Percentiles rank a stretch among this genome's conserved stretches.
Evolutionary conservation across 805 yeast species (phyloP).

Genomic region (Dipodascus albidus): DNA sequence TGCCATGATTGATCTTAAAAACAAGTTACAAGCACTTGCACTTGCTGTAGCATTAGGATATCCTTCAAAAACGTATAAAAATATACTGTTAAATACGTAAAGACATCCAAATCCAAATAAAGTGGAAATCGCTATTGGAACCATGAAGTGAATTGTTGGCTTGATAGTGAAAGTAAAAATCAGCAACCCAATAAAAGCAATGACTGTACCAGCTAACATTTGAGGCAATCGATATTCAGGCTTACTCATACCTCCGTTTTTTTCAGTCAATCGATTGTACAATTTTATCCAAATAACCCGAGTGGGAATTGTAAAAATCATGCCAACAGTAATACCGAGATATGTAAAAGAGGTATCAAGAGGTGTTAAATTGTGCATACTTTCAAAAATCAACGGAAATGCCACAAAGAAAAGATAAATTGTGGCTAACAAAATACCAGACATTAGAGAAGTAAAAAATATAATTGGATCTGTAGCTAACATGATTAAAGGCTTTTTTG

Average conservation of each 20-base stretch:
- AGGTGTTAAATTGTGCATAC: constrained; percentile 35
- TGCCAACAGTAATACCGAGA: constrained; percentile 53
- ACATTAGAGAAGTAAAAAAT: constrained; percentile 40
- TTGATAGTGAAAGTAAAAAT: constrained; percentile 43
- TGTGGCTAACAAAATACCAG: constrained; percentile 46
- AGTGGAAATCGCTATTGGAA: constrained; percentile 54
- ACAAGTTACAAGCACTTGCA: constrained; percentile 65
- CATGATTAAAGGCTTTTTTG: constrained; percentile 41
- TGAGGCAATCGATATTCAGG: constrained; percentile 44
- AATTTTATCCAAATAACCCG: constrained; percentile 11
- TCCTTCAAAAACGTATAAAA: constrained; percentile 10
- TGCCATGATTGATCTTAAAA: constrained; percentile 53
- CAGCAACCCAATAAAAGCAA: constrained; percentile 37
- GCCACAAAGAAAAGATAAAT: constrained; percentile 51
- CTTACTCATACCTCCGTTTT: constrained; percentile 29
- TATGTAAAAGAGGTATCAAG: constrained; percentile 51
- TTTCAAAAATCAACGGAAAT: constrained; percentile 42
- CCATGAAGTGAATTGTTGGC: constrained; percentile 36
- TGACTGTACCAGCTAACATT: constrained; percentile 38
- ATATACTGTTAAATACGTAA: constrained; percentile 27
- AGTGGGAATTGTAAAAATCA: constrained; percentile 41
- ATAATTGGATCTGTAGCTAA: constrained; percentile 44
- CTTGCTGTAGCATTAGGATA: constrained; percentile 41
- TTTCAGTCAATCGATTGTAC: constrained; percentile 31
- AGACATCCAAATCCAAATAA: constrained; percentile 28